Evolutionary conservation across 257 asterid species (phyloP).

Genomic region (Apocynum venetum): DNA sequence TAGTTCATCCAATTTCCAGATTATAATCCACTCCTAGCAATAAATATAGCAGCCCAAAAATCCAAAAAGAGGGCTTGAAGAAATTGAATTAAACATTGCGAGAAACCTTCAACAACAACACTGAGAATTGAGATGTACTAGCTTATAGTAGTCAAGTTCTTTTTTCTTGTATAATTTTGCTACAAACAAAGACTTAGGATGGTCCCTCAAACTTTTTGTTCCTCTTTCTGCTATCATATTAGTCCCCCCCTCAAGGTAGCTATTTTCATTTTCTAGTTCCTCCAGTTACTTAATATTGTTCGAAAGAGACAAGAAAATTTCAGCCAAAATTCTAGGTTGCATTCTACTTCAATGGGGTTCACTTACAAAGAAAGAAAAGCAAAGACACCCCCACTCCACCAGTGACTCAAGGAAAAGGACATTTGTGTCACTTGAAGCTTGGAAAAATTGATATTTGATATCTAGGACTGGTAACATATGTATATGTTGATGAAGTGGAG

Average conservation of each 20-base stretch:
- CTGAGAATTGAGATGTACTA: background rate
- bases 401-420: slow-evolving; percentile 4
- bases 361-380: background rate
- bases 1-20: background rate
- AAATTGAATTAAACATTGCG: slow-evolving; percentile 4
- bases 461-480: too few relatives aligned
- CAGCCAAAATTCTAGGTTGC: background rate
- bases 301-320: slow-evolving; percentile 6
- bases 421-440: background rate
- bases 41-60: background rate
- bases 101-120: background rate
- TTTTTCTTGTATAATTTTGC: background rate
- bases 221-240: background rate
- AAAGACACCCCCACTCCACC: background rate
- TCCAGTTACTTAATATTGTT: background rate
- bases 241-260: background rate
- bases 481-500: too few relatives aligned
- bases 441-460: background rate
- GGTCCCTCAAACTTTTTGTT: slow-evolving; percentile 8
- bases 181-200: slow-evolving; percentile 3
- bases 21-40: background rate
- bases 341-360: slow-evolving; percentile 7
- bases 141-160: background rate
- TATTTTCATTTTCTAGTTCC: background rate
- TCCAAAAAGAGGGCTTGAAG: background rate